phyloP scores from a whole-genome alignment of 257 asterid species.

The Solanum virginianum region DNA sequence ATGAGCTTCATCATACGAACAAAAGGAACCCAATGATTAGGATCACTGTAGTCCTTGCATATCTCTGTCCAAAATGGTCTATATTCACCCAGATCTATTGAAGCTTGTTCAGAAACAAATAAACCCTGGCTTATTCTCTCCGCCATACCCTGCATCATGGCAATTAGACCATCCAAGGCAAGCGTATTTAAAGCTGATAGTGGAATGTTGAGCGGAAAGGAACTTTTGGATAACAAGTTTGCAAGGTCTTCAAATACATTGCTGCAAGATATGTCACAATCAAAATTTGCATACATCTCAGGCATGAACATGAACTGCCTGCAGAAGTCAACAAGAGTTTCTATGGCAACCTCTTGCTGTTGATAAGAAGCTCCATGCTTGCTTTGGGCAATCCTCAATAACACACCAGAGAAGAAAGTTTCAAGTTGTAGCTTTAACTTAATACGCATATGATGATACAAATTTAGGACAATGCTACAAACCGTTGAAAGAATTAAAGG shows the following conservation, averaged over 20 bases:
- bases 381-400: constrained; percentile 71
- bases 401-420: constrained; percentile 63
- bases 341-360: constrained; percentile 92
- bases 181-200: constrained; percentile 70
- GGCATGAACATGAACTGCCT: constrained; percentile 69
- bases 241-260: constrained; percentile 78
- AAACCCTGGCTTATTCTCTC: constrained; percentile 59
- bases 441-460: constrained; percentile 74
- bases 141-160: constrained; percentile 70
- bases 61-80: constrained; percentile 65
- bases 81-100: constrained; percentile 34
- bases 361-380: constrained; percentile 77
- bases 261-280: constrained; percentile 71
- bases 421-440: constrained; percentile 74
- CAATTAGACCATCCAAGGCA: constrained; percentile 83
- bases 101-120: constrained; percentile 19
- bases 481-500: constrained; percentile 86
- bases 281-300: constrained; percentile 83
- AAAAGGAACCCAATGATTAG: constrained; percentile 69
- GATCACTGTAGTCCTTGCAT: constrained; percentile 53
- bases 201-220: constrained; percentile 80
- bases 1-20: constrained; percentile 55
- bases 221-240: constrained; percentile 67
- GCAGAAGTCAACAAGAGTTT: constrained; percentile 83
- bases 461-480: constrained; percentile 84